Percentiles rank a stretch among this genome's conserved stretches.
phyloP scores from a whole-genome alignment of 78 protist species.

The Pigoraptor vietnamica region DNA sequence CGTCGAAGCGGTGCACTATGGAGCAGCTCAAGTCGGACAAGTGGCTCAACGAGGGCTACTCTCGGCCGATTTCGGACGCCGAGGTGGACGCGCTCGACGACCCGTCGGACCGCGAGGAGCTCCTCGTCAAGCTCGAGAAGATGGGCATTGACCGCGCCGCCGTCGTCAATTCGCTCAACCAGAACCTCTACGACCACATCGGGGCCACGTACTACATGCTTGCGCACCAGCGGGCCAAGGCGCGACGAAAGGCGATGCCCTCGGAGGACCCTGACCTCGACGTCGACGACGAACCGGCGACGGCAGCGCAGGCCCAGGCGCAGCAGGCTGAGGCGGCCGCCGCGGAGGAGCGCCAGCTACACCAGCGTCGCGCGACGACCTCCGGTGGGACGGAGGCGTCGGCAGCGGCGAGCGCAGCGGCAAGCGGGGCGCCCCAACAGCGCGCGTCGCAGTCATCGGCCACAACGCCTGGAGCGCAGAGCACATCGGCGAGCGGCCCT shows the following conservation, averaged over 20 bases:
- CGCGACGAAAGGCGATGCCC: neutral
- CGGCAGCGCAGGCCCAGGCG: neutral
- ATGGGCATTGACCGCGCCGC: neutral
- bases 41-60: slow-evolving; percentile 18
- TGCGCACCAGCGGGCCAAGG: neutral
- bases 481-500: neutral
- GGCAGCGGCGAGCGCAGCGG: neutral
- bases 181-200: neutral
- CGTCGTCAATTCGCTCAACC: neutral
- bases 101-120: neutral
- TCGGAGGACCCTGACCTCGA: neutral
- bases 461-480: neutral
- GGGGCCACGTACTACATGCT: slow-evolving; percentile 4
- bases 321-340: neutral
- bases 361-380: neutral
- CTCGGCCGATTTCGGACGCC: neutral
- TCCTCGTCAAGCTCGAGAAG: neutral
- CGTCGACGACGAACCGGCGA: neutral
- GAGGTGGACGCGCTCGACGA: neutral
- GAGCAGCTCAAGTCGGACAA: slow-evolving; percentile 8
- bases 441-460: neutral
- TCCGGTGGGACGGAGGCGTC: neutral
- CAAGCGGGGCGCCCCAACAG: neutral
- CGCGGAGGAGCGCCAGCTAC: neutral
- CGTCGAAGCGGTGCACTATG: neutral